phyloP scores from a whole-genome alignment of 2,329 filamentous ascomycete genomes.

The Neofusicoccum umdonicola region DNA sequence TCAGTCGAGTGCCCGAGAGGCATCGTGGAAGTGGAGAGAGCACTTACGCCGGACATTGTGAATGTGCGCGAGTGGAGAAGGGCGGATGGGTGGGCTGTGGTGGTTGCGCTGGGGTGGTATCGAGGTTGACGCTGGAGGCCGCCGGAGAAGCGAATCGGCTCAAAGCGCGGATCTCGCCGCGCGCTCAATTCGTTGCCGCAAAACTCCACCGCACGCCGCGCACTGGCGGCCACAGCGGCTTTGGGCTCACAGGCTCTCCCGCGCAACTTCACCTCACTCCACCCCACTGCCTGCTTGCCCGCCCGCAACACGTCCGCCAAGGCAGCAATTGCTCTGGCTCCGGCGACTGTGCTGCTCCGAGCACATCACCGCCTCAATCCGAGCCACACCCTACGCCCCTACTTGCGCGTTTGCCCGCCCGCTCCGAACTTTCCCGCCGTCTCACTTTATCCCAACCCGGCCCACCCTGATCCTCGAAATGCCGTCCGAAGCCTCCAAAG shows the following conservation, averaged over 20 bases:
- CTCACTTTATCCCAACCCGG: neutral
- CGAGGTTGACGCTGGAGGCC: slow-evolving; percentile 14
- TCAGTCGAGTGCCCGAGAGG: slow-evolving; percentile 25
- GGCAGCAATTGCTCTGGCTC: neutral
- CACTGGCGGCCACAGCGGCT: neutral
- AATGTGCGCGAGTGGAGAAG: slow-evolving; percentile 25
- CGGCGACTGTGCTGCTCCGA: neutral
- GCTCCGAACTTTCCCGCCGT: neutral
- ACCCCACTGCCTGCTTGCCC: neutral
- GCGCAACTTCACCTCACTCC: neutral
- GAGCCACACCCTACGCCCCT: neutral
- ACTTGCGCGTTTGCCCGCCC: neutral
- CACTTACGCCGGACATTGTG: slow-evolving; percentile 62
- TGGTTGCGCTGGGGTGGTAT: slow-evolving; percentile 26
- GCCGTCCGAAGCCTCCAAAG: slow-evolving; percentile 32
- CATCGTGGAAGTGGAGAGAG: slow-evolving; percentile 22
- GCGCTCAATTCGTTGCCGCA: neutral
- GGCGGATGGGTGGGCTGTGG: slow-evolving; percentile 25
- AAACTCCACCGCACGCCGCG: no score
- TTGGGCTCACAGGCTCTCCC: neutral
- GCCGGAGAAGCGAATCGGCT: slow-evolving; percentile 18
- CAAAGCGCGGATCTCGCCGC: slow-evolving; percentile 5
- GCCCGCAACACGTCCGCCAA: neutral
- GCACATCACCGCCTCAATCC: neutral
- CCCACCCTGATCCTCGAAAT: slow-evolving; percentile 1